phyloP scores from a whole-genome alignment of 2,329 filamentous ascomycete genomes.

The Corynespora cassiicola region DNA sequence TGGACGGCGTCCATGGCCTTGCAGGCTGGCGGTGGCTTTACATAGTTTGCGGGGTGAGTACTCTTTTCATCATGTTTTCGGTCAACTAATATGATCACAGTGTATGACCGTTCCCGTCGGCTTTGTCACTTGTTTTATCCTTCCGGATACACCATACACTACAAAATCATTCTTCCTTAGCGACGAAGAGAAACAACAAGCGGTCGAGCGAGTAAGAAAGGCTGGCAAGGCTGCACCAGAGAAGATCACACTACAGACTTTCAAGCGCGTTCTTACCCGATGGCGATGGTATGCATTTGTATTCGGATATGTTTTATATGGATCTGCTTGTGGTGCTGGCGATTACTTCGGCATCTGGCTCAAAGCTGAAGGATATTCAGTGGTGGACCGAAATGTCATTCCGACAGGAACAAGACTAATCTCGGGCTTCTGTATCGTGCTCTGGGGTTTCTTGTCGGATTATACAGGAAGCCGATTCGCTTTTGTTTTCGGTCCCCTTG shows the following conservation, averaged over 20 bases:
- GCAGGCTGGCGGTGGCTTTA: slow-evolving; percentile 62
- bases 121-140: slow-evolving; percentile 29
- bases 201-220: slow-evolving; percentile 23
- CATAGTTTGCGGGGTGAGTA: too few species aligned
- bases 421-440: slow-evolving; percentile 14
- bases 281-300: slow-evolving; percentile 35
- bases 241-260: slow-evolving; percentile 23
- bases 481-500: slow-evolving; percentile 20
- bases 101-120: slow-evolving; percentile 39
- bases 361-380: slow-evolving; percentile 19
- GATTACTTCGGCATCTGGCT: slow-evolving; percentile 27
- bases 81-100: too few species aligned
- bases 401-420: slow-evolving; percentile 15
- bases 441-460: slow-evolving; percentile 25
- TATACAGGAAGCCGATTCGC: slow-evolving; percentile 15
- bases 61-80: too few species aligned
- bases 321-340: slow-evolving; percentile 31
- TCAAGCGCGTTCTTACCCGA: slow-evolving; percentile 25
- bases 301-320: slow-evolving; percentile 36
- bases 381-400: slow-evolving; percentile 19
- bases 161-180: slow-evolving; percentile 33
- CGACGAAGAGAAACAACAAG: slow-evolving; percentile 25
- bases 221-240: slow-evolving; percentile 31
- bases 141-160: slow-evolving; percentile 35
- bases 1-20: slow-evolving; percentile 58